Base-by-base conservation (phyloP, 768 basidiomycete genomes). In the Podaxis sp. region DNA sequence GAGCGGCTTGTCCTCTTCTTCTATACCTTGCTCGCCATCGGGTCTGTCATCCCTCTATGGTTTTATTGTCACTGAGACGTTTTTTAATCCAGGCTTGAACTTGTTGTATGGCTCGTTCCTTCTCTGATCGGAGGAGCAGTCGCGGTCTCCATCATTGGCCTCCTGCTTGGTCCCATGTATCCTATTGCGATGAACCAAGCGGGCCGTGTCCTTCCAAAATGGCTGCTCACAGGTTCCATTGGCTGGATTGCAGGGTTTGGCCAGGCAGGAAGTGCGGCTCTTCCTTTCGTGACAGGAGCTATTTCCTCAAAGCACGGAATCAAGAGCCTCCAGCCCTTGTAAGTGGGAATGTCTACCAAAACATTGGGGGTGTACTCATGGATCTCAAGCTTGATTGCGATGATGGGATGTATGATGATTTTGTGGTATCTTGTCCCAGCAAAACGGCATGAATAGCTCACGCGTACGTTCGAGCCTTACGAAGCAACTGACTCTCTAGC, bases 141-240 rank as follows among this genome's bases (percentile, higher is more conserved):
- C 3, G 84, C 87, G 0, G 80, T 92, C 24, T 81, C 87, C 2
- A 66, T 90, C 52, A 74, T 90, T 15, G 91, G 90, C 17, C 53
- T 91, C 8, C 72, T 91, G 24, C 77, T 93, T n/a, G 91, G 89
- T 0, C 90, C 89, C 2, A 84, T 92, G 76, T 92, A 88, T 69
- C 89, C 88, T 1, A 83, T 90, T 49, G 79, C 84, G 8, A 86
- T 94, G 84, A 90, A 89, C 69, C 83, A 89, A 49, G 77, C 87
- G 1, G 82, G 85, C 5, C 80, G 85, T 1, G 79, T 93, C 57
- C 73, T 95, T 8, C 93, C 93, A 5, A 79, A 80, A 7, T 87
- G 87, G 81, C 78, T 95, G 8, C 79, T 92, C 28, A 83, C 80
- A 51, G 84, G 81, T 24, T 80, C 85, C 11, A 85, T 89, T 39